Percentiles rank a stretch among this genome's conserved stretches.
Evolutionary conservation across 148 eudicot species (phyloP).

Genomic region (Silene conica): DNA sequence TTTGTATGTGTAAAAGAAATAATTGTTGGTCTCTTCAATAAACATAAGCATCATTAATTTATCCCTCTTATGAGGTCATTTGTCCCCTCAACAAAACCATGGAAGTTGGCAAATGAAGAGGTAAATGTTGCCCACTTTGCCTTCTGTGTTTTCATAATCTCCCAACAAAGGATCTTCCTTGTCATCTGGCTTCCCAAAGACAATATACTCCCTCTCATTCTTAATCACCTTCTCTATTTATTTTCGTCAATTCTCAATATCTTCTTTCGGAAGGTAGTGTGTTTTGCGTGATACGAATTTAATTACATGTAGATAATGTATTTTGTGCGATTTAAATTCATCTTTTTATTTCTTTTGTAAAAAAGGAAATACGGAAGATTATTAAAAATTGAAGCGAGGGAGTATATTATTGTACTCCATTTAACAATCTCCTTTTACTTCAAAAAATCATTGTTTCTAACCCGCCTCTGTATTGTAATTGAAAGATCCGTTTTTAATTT

Average conservation of each 20-base stretch:
- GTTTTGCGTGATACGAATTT: no score
- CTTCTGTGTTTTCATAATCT: constrained; percentile 29
- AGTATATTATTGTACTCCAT: no score
- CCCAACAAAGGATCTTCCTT: constrained; percentile 37
- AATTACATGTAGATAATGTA: no score
- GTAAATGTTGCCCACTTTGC: constrained; percentile 31
- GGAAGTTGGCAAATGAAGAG: constrained; percentile 25
- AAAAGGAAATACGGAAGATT: no score
- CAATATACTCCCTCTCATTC: constrained; percentile 21
- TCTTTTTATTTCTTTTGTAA: no score
- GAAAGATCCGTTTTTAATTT: no score
- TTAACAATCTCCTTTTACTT: constrained; percentile 1
- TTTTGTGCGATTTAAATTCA: no score
- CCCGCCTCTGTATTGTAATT: no score
- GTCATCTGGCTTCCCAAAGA: constrained; percentile 26
- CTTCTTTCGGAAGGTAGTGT: no score
- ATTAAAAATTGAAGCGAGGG: no score
- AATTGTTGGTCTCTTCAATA: constrained; percentile 15
- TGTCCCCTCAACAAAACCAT: constrained; percentile 34
- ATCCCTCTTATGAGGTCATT: constrained; percentile 20
- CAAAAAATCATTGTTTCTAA: not conserved
- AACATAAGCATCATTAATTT: constrained; percentile 16
- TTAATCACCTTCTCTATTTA: no score
- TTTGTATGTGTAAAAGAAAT: not conserved
- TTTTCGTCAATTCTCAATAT: no score